These are phyloP conservation scores for Fusarium sp. DNA, from an alignment of 2,329 filamentous ascomycete species.

Conservation along the genomic window DNA sequence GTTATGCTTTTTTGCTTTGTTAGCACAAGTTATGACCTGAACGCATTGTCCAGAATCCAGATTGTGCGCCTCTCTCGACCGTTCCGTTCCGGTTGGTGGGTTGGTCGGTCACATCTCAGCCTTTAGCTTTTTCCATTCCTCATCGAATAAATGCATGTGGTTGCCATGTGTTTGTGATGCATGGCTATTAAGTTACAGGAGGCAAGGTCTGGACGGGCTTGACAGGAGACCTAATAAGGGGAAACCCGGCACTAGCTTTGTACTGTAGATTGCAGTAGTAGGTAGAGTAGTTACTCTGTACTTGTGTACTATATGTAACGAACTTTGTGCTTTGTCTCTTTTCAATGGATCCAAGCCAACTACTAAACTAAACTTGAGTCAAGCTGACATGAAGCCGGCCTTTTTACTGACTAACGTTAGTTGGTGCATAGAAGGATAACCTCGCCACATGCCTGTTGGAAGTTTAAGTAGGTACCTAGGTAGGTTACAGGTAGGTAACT, in stretches of 20 bases:
- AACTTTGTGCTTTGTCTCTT: not conserved
- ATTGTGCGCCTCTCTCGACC: conserved; percentile 11
- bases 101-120: conserved; percentile 37
- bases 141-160: conserved; percentile 7
- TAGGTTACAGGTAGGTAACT: no score
- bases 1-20: not conserved
- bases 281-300: no score
- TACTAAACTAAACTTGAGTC: conserved; percentile 3
- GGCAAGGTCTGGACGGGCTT: not conserved
- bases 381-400: conserved; percentile 1
- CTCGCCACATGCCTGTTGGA: not conserved
- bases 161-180: conserved; percentile 29
- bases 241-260: not conserved
- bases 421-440: not conserved
- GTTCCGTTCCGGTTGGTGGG: conserved; percentile 18
- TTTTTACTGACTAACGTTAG: not conserved
- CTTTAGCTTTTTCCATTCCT: conserved; percentile 2
- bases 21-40: not conserved
- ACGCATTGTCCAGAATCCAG: conserved; percentile 13
- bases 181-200: conserved; percentile 3
- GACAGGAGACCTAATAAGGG: not conserved
- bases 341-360: no score
- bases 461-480: not conserved
- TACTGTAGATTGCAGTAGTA: not conserved
- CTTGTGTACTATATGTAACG: not conserved